Conservation (phyloP, 2,329 filamentous ascomycete genomes). For the Apiospora saccharicola region DNA sequence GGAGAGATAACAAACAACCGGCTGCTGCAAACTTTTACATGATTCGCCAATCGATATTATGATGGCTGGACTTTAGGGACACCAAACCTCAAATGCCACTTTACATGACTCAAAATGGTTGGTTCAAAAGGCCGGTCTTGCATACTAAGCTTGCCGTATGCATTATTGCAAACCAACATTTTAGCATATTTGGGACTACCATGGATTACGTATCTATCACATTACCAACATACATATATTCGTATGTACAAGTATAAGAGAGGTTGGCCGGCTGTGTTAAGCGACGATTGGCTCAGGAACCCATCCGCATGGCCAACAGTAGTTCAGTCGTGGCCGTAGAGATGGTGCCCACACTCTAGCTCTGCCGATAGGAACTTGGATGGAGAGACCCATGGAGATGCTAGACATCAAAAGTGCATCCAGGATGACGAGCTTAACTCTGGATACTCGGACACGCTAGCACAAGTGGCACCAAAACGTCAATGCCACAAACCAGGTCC, state of each 20-base stretch:
- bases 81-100: not conserved
- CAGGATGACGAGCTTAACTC: not conserved
- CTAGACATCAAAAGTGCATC: not conserved
- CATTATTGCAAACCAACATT: not conserved
- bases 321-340: not conserved
- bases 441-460: not conserved
- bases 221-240: not conserved
- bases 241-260: not conserved
- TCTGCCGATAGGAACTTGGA: not conserved
- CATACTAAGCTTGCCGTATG: not conserved
- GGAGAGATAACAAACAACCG: not conserved
- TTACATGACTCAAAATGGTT: not conserved
- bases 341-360: not conserved
- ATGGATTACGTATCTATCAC: not conserved
- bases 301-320: not conserved
- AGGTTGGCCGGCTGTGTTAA: not conserved
- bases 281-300: not conserved
- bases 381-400: not conserved
- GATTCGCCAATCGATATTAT: not conserved
- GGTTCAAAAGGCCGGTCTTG: constrained; percentile 4
- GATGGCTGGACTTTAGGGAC: not conserved
- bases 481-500: not conserved
- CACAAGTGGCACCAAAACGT: not conserved
- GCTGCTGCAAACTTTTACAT: not conserved
- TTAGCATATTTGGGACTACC: not conserved